phyloP scores from a whole-genome alignment of 2,329 filamentous ascomycete genomes.

The Aspergillus sp. region DNA sequence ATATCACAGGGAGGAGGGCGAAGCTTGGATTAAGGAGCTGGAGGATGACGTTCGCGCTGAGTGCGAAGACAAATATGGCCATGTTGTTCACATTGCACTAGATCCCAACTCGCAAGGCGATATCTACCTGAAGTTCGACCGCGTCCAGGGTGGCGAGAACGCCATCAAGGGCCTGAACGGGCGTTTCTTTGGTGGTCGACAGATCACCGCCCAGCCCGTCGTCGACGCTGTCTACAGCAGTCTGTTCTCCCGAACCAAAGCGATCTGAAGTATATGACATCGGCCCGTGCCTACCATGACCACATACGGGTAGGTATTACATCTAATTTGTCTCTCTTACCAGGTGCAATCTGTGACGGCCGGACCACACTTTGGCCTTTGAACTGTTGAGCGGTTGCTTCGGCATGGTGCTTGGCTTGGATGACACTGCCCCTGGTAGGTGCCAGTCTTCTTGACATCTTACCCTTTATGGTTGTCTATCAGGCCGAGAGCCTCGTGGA shows the following conservation, averaged over 20 bases:
- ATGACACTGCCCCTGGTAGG: conserved; percentile 41
- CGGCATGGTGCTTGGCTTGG: conserved; percentile 28
- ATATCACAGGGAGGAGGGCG: conserved; percentile 72
- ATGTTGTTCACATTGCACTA: conserved; percentile 94
- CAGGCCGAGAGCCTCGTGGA: conserved; percentile 26
- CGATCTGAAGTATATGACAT: conserved; percentile 56
- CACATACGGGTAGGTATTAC: conserved; percentile 31
- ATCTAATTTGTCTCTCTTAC: conserved; percentile 28
- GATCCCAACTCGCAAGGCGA: conserved; percentile 93
- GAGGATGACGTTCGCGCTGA: conserved; percentile 91
- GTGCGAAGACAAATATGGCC: conserved; percentile 93
- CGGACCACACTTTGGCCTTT: conserved; percentile 18
- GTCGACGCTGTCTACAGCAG: conserved; percentile 99
- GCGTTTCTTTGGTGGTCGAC: conserved; percentile 88
- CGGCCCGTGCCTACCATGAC: not conserved
- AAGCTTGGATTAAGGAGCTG: conserved; percentile 87
- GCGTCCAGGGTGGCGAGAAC: conserved; percentile 91
- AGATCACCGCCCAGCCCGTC: conserved; percentile 92
- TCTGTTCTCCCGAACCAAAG: conserved; percentile 84
- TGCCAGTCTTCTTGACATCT: conserved; percentile 31
- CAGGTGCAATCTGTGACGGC: conserved; percentile 29
- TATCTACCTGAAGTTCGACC: conserved; percentile 98
- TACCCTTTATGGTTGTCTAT: conserved; percentile 21
- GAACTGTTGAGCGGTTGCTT: conserved; percentile 19
- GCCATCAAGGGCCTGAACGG: conserved; percentile 97